A percentile compares a stretch with the other conserved stretches of the same genome.
phyloP scores from a whole-genome alignment of 495 filamentous ascomycete genomes.

The Peziza echinospora region DNA sequence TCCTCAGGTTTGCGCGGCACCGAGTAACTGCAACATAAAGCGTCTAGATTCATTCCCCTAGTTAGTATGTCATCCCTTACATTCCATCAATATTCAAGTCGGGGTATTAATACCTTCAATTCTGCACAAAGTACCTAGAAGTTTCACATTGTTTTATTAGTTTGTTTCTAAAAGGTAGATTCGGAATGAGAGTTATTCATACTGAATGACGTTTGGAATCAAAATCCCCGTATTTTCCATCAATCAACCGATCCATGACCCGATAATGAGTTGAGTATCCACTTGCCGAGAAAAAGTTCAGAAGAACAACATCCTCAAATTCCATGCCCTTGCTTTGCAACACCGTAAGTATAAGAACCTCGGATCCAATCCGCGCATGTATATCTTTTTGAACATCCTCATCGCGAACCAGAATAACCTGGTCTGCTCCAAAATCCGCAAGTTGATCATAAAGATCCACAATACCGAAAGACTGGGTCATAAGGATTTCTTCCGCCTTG shows the following conservation, averaged over 20 bases:
- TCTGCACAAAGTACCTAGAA: conserved; percentile 1
- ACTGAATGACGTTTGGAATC: conserved; percentile 1
- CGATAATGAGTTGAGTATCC: neutral
- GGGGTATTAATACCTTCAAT: neutral
- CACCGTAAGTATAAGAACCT: conserved; percentile 24
- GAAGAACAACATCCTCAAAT: conserved; percentile 25
- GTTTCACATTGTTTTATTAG: neutral
- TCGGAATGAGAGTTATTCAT: no score
- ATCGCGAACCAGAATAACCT: conserved; percentile 26
- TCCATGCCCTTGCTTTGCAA: conserved; percentile 29
- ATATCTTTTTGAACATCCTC: conserved; percentile 17
- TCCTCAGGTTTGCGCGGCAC: neutral
- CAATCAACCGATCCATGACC: neutral
- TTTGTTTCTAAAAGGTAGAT: no score
- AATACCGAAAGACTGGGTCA: conserved; percentile 13
- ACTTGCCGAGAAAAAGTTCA: conserved; percentile 18
- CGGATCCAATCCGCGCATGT: conserved; percentile 16
- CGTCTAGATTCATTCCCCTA: neutral
- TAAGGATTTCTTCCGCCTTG: conserved; percentile 12
- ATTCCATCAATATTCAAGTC: neutral
- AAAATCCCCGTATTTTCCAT: neutral
- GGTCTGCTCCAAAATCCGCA: conserved; percentile 25
- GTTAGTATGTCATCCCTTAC: no score
- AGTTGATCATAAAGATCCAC: conserved; percentile 17
- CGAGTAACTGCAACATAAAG: conserved; percentile 6